Conservation (phyloP, 2,329 filamentous ascomycete genomes). For the Daldinia eschscholtzii region DNA sequence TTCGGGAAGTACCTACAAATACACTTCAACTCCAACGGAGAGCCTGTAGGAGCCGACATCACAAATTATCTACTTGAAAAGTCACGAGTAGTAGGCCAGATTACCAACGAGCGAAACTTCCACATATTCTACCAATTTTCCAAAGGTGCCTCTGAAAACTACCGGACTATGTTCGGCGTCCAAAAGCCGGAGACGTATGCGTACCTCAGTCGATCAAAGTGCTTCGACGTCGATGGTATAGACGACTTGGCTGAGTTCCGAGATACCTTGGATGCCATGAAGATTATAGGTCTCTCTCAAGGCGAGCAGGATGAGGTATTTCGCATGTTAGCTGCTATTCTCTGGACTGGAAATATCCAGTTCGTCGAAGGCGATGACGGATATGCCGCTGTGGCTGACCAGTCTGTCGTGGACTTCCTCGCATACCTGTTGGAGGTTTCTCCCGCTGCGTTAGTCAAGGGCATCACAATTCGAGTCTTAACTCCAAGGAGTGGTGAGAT, state of each 20-base stretch:
- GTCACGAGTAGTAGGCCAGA: slow-evolving; percentile 93
- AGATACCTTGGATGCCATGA: slow-evolving; percentile 95
- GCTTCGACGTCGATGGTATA: slow-evolving; percentile 92
- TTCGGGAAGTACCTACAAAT: slow-evolving; percentile 99
- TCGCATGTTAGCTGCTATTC: slow-evolving; percentile 88
- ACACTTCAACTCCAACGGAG: slow-evolving; percentile 91
- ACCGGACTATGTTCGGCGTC: slow-evolving; percentile 88
- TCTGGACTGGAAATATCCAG: slow-evolving; percentile 95
- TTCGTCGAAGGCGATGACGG: slow-evolving; percentile 91
- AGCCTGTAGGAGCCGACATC: slow-evolving; percentile 96
- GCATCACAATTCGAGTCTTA: slow-evolving; percentile 89
- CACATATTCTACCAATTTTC: slow-evolving; percentile 99
- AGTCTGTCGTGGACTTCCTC: slow-evolving; percentile 93
- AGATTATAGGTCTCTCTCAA: slow-evolving; percentile 88
- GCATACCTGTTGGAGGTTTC: slow-evolving; percentile 94
- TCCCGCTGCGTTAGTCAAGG: slow-evolving; percentile 82
- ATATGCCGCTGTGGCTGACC: slow-evolving; percentile 87
- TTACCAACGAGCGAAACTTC: slow-evolving; percentile 95
- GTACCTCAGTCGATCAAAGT: slow-evolving; percentile 95
- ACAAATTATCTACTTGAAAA: slow-evolving; percentile 98
- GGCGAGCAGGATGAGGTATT: slow-evolving; percentile 96
- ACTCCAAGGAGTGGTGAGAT: slow-evolving; percentile 75
- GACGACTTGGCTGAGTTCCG: slow-evolving; percentile 90
- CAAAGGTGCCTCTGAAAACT: slow-evolving; percentile 89
- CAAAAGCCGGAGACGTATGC: slow-evolving; percentile 93